Base-by-base conservation (phyloP, 192 early-diverging fungal genomes). In the Dissophora ornata region DNA sequence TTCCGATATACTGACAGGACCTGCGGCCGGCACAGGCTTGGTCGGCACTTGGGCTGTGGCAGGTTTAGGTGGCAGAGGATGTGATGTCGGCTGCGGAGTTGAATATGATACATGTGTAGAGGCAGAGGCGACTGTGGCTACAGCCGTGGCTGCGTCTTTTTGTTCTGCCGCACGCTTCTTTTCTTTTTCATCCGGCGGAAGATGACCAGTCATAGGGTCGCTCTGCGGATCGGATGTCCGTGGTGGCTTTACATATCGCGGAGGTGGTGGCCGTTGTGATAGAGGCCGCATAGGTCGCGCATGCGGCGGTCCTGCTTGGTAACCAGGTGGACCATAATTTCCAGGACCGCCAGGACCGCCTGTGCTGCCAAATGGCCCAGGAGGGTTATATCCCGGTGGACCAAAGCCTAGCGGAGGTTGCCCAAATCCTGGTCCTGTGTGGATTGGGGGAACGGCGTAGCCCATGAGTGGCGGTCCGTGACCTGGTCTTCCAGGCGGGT, bases 121-220 rank as follows among this genome's bases (percentile, higher is more conserved):
- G 19, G 42, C 33, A 22, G 26, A n/a, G 11, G 57, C 47, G 8
- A 16, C 30, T 22, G 61, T 13, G 1, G 10, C 45, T 28, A 33
- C 63, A 21, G 42, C 63, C 19, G 29, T 40, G 0, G 44, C 53
- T 7, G 32, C 46, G n/a, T 53, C 56, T 24, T 49, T 48, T 54
- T 62, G 34, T 0, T 48, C 63, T 4, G 49, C 65, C 7, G 19
- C 29, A 2, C 44, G 57, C 24, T 62, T 67, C 33, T 32, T 66
- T 41, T 77, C 73, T 28, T 77, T 77, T 21, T 77, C 64, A 30
- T 77, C 73, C 12, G 46, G 57, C 7, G 73, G 73, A 13, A 77
- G 44, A 49, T 77, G 73, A 11, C 73, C 73, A 12, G 73, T 77
- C 73, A 77, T 77, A 22, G 73, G 73, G 44, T 77, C 73, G n/a